Base-by-base conservation (phyloP, 805 yeast genomes). In the Candida silvicultrix region DNA sequence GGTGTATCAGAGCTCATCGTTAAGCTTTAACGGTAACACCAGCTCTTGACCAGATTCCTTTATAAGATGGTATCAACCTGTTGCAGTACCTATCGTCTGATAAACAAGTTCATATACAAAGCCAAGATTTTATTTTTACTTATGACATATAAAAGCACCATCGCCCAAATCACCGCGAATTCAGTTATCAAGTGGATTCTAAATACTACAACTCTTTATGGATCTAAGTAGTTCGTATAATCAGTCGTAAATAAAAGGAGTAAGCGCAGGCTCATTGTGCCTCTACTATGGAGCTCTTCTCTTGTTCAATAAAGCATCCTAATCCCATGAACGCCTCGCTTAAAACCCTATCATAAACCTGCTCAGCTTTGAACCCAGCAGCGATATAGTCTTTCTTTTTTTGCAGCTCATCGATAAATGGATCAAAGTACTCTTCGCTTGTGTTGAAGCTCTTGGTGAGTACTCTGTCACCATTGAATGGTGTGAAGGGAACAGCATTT, bases 321-420 rank as follows among this genome's bases (percentile, higher is more conserved):
- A 94, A 69, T 0, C 98, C 97, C 68, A 82, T 78, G 56, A 90
- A 92, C 6, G 98, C 97, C 53, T 86, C 94, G 47, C 85, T 85
- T 44, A 94, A 68, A 5, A 92, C 82, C 53, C 92, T 77, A 53
- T 81, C 80, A 59, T 83, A 87, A 18, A 85, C 89, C 29, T 67
- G 70, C 42, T 79, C 77, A 25, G 86, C 70, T 49, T 81, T 75
- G 75, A 89, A 89, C 2, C 99, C 99, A 14, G 94, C 83, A 4
- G 96, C 98, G 53, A 76, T 73, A 57, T 75, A 89, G 51, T 83
- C 87, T 35, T 77, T 75, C 61, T 81, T 83, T 6, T 66, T 69
- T 51, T 73, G 58, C 61, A 77, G 58, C 51, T 74, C 72, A 53
- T 76, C 66, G 66, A 81, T 69, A 45, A 77, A 74, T 19, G 92